Conservation (phyloP, 768 basidiomycete genomes). For the Leccinum longicurvipes region DNA sequence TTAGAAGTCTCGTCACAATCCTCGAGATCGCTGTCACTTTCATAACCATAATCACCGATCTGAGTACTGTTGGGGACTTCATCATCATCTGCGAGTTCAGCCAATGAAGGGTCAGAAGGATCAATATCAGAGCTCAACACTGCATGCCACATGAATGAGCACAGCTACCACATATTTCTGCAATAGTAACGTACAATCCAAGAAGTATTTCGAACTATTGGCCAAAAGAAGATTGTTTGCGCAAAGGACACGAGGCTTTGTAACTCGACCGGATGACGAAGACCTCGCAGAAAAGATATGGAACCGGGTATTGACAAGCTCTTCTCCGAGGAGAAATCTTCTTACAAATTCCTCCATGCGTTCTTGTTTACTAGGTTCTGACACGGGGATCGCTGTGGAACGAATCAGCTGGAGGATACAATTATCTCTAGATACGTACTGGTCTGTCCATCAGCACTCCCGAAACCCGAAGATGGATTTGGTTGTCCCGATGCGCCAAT, state of each 20-base stretch:
- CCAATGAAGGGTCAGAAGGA: slow-evolving; percentile 7
- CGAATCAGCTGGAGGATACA: background rate
- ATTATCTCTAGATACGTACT: no score
- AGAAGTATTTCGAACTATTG: slow-evolving; percentile 26
- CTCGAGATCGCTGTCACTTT: slow-evolving; percentile 34
- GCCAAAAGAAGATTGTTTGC: slow-evolving; percentile 29
- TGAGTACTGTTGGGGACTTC: slow-evolving; percentile 3
- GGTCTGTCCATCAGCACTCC: no score
- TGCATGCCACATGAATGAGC: background rate
- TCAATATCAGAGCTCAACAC: slow-evolving; percentile 10
- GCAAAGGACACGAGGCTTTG: slow-evolving; percentile 22
- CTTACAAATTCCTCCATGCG: slow-evolving; percentile 21
- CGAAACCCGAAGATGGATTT: no score
- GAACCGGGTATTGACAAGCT: slow-evolving; percentile 30
- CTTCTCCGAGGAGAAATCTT: slow-evolving; percentile 26
- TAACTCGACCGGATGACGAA: slow-evolving; percentile 3
- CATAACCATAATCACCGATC: slow-evolving; percentile 28
- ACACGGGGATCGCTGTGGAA: background rate
- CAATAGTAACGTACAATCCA: slow-evolving; percentile 13
- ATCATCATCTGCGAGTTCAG: slow-evolving; percentile 9
- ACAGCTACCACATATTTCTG: background rate
- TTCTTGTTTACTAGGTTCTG: slow-evolving; percentile 8
- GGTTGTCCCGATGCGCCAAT: no score
- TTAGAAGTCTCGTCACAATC: slow-evolving; percentile 1
- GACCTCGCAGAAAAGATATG: slow-evolving; percentile 25